Percentiles rank a stretch among this genome's conserved stretches.
Evolutionary conservation across 2,329 filamentous ascomycete genomes (phyloP).

Genomic region (Elsinoe arachidis): DNA sequence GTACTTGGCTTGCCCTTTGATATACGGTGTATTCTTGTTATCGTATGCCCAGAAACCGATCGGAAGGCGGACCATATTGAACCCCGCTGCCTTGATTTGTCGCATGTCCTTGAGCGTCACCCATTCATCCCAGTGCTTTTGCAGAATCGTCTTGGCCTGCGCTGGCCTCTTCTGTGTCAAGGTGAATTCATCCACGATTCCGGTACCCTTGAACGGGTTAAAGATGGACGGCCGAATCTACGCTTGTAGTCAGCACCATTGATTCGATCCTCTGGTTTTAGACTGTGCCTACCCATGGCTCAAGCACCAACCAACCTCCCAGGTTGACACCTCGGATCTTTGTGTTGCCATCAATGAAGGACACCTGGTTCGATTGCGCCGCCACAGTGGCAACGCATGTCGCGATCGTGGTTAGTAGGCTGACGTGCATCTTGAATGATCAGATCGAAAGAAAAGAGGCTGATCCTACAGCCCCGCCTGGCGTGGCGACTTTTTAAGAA

Average conservation of each 20-base stretch:
- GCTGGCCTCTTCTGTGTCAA: conserved; percentile 18
- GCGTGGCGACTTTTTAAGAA: too few relatives aligned
- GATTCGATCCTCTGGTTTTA: not conserved
- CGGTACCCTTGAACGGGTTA: conserved; percentile 16
- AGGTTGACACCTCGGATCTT: conserved; percentile 20
- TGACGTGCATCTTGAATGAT: too few relatives aligned
- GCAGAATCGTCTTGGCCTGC: conserved; percentile 16
- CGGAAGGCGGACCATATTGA: conserved; percentile 19
- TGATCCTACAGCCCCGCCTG: too few relatives aligned
- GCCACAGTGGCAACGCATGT: too few relatives aligned
- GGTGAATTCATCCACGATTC: conserved; percentile 20
- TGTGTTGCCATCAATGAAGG: not conserved
- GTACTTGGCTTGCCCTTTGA: conserved; percentile 3
- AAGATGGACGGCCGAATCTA: conserved; percentile 8
- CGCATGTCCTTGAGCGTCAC: conserved; percentile 45
- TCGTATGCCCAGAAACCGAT: conserved; percentile 23
- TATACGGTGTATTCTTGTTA: conserved; percentile 20
- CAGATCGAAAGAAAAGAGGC: too few relatives aligned
- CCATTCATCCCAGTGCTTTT: conserved; percentile 28
- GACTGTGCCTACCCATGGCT: conserved; percentile 16
- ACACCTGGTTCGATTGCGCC: not conserved
- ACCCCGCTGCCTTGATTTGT: conserved; percentile 28
- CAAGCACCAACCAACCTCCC: conserved; percentile 21
- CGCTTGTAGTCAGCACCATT: conserved; percentile 15
- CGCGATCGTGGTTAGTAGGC: too few relatives aligned